Evolutionary conservation across 2,329 filamentous ascomycete genomes (phyloP).

Genomic region (Stemphylium vesicarium): DNA sequence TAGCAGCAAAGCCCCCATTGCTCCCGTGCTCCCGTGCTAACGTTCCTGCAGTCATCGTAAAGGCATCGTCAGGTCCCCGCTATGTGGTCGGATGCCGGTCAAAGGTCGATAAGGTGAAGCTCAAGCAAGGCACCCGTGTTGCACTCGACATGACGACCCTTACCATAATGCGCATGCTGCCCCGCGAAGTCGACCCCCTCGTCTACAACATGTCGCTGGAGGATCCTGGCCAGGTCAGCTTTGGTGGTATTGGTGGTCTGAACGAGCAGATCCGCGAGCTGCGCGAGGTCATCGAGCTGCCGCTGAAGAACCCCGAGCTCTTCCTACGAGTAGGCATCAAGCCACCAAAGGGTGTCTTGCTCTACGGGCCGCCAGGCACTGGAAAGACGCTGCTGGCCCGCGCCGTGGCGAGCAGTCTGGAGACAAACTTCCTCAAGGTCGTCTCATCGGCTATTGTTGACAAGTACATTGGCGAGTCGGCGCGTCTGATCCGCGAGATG

Average conservation of each 20-base stretch:
- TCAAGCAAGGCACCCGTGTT: slow-evolving; percentile 98
- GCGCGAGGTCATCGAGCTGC: slow-evolving; percentile 95
- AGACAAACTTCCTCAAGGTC: slow-evolving; percentile 98
- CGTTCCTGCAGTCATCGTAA: slow-evolving; percentile 80
- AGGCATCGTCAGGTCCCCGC: slow-evolving; percentile 93
- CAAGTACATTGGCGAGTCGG: slow-evolving; percentile 99
- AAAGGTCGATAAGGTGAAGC: slow-evolving; percentile 95
- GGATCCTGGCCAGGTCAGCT: slow-evolving; percentile 96
- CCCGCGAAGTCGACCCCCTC: slow-evolving; percentile 94
- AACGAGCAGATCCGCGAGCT: slow-evolving; percentile 99
- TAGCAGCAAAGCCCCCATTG: slow-evolving; percentile 18
- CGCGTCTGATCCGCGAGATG: slow-evolving; percentile 97
- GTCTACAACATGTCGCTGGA: slow-evolving; percentile 99
- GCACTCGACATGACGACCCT: slow-evolving; percentile 99
- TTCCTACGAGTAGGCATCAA: slow-evolving; percentile 98
- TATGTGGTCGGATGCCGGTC: slow-evolving; percentile 98
- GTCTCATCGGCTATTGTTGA: slow-evolving; percentile 99
- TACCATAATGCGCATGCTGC: slow-evolving; percentile 99
- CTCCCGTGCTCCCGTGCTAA: slow-evolving; percentile 12
- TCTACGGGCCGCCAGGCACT: slow-evolving; percentile 95
- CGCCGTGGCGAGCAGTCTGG: slow-evolving; percentile 92
- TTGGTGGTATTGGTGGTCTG: slow-evolving; percentile 94
- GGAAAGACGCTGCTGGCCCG: slow-evolving; percentile 94
- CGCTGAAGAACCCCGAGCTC: slow-evolving; percentile 97
- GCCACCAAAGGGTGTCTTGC: slow-evolving; percentile 93